Percentiles rank a stretch among this genome's conserved stretches.
Conservation (phyloP, 805 yeast species). For the Nakazawaea sp. region DNA sequence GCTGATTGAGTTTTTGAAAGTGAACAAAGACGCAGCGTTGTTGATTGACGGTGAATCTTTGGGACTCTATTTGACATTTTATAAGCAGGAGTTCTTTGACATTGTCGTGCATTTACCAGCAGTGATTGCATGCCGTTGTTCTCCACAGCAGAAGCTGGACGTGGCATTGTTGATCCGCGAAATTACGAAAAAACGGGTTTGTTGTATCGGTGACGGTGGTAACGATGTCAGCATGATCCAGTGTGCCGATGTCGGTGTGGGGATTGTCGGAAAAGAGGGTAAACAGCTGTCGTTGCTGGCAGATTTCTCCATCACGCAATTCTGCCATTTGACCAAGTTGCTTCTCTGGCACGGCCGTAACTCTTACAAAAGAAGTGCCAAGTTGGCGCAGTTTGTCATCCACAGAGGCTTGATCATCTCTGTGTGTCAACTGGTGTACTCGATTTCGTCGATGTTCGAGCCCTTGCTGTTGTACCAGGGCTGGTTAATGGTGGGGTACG, state of each 20-base stretch:
- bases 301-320: conserved; percentile 90
- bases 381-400: conserved; percentile 90
- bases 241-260: conserved; percentile 98
- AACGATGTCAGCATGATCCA: conserved; percentile 99
- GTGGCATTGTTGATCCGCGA: conserved; percentile 76
- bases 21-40: conserved; percentile 64
- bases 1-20: conserved; percentile 64
- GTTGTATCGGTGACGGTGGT: conserved; percentile 99
- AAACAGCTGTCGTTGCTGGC: conserved; percentile 96
- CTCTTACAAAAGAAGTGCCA: conserved; percentile 92
- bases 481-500: conserved; percentile 97
- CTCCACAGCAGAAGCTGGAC: conserved; percentile 98
- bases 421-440: conserved; percentile 90
- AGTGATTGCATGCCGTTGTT: conserved; percentile 97
- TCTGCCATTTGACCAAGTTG: conserved; percentile 79
- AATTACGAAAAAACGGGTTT: conserved; percentile 81
- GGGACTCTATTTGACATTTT: conserved; percentile 56
- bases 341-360: conserved; percentile 97
- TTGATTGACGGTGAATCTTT: conserved; percentile 93
- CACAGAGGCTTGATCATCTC: conserved; percentile 94
- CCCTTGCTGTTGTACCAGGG: conserved; percentile 95
- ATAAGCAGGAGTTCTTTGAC: conserved; percentile 66
- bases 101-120: conserved; percentile 78
- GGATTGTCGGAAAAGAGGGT: conserved; percentile 98
- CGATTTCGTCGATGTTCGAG: conserved; percentile 80